These are phyloP conservation scores for Zasmidium cellare DNA, from an alignment of 2,329 filamentous ascomycete genomes.

Conservation along the genomic window DNA sequence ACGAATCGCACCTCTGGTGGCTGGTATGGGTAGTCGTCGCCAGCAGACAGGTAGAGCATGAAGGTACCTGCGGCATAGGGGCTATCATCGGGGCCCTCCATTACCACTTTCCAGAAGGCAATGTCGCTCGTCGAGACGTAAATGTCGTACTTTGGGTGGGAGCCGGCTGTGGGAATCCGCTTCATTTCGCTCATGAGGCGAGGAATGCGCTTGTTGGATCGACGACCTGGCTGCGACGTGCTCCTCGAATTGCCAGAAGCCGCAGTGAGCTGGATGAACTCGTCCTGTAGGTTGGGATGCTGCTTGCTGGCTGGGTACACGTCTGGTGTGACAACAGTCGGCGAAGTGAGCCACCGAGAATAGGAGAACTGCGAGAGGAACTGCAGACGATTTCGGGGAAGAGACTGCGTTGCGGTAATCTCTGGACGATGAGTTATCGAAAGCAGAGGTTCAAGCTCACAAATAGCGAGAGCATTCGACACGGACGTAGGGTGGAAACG, in stretches of 20 bases:
- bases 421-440: constrained; percentile 36
- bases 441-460: constrained; percentile 41
- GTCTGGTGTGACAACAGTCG: constrained; percentile 32
- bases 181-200: constrained; percentile 37
- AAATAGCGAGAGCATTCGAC: constrained; percentile 38
- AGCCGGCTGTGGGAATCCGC: constrained; percentile 28
- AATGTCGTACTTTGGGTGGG: constrained; percentile 39
- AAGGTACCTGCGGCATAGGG: constrained; percentile 37
- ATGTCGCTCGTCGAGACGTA: constrained; percentile 43
- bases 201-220: constrained; percentile 28
- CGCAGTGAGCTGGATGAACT: constrained; percentile 30
- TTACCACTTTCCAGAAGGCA: constrained; percentile 43
- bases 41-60: constrained; percentile 39
- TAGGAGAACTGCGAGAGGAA: constrained; percentile 16
- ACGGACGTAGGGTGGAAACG: constrained; percentile 37
- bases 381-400: background rate
- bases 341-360: constrained; percentile 3
- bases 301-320: constrained; percentile 34
- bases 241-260: constrained; percentile 1
- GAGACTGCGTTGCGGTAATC: constrained; percentile 8
- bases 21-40: constrained; percentile 37
- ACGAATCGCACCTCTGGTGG: constrained; percentile 39
- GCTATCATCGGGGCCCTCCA: constrained; percentile 35
- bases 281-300: constrained; percentile 35
- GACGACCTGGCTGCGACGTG: constrained; percentile 2